phyloP scores from a whole-genome alignment of 78 protist genomes.

The Dictyostelium discoideum region dicty_2.7 NC_007090.3:4465001-4465500 shows the following conservation, averaged over 20 bases:
- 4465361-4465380: not conserved
- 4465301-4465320: not conserved
- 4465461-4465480: constrained; percentile 13
- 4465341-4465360: not conserved
- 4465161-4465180: constrained; percentile 2
- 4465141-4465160: constrained; percentile 19
- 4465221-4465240: constrained; percentile 28
- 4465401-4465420: constrained; percentile 3
- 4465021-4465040: not conserved
- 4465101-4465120: constrained; percentile 20
- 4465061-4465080: constrained; percentile 3
- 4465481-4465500: not conserved
- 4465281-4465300: not conserved
- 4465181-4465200: constrained; percentile 28
- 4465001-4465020: not conserved
- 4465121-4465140: not conserved
- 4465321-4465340: constrained; percentile 8
- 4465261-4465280: too few species aligned
- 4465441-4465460: not conserved
- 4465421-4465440: constrained; percentile 34
- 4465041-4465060: constrained; percentile 18
- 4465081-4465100: constrained; percentile 31
- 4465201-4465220: constrained; percentile 22
- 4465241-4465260: not conserved
- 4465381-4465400: constrained; percentile 3